These are phyloP conservation scores for Aegilops umbellulata DNA, from an alignment of 176 grass and related monocot genomes.

Conservation along the genomic window DNA sequence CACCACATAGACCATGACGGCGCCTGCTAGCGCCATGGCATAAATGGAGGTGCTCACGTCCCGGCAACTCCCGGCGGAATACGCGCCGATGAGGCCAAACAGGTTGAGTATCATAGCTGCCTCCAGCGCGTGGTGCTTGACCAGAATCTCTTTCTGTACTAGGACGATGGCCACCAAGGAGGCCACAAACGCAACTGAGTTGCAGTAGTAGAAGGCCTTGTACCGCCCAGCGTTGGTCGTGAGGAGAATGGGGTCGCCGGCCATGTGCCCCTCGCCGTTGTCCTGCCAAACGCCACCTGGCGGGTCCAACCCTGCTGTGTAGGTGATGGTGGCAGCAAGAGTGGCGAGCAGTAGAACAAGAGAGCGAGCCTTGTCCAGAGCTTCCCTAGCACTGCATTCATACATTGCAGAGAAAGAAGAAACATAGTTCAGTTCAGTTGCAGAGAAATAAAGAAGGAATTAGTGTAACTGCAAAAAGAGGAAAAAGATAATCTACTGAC, in stretches of 20 bases:
- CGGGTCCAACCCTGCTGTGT: too few relatives aligned
- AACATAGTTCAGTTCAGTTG: too few relatives aligned
- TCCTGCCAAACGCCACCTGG: background rate
- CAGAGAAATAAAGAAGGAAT: background rate
- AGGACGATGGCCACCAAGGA: slow-evolving; percentile 37
- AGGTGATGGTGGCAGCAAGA: background rate
- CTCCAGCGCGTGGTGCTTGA: background rate
- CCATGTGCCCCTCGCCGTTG: background rate
- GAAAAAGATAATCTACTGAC: too few relatives aligned
- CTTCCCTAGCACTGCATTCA: background rate
- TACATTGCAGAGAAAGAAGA: background rate
- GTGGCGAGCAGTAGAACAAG: too few relatives aligned
- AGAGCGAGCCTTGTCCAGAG: too few relatives aligned
- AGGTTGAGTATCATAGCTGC: too few relatives aligned
- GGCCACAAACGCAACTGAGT: slow-evolving; percentile 31
- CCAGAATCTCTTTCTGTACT: background rate
- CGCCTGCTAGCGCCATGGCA: background rate
- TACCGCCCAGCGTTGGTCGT: background rate
- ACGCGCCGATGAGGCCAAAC: too few relatives aligned
- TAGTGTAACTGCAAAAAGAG: too few relatives aligned
- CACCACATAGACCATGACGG: background rate
- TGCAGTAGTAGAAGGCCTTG: slow-evolving; percentile 36
- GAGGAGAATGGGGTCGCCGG: background rate
- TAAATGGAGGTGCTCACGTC: background rate
- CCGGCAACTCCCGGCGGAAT: slow-evolving; percentile 4